A percentile compares a stretch with the other conserved stretches of the same genome.
phyloP scores from a whole-genome alignment of 2,329 filamentous ascomycete genomes.

The Tolypocladium album region DNA sequence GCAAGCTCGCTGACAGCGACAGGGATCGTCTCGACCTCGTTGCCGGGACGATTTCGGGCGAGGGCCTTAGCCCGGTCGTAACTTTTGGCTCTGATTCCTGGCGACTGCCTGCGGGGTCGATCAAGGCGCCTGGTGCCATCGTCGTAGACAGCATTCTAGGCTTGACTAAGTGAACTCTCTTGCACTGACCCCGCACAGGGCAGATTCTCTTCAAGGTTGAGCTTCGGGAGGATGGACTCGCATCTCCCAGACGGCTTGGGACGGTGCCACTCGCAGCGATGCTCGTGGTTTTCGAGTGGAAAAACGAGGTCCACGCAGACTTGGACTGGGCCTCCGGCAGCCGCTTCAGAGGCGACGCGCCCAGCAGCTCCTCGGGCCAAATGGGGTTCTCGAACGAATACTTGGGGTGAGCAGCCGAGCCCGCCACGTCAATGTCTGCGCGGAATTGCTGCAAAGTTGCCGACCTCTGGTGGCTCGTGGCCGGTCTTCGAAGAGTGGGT shows the following conservation, averaged over 20 bases:
- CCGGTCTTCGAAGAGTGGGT: conserved; percentile 58
- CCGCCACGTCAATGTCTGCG: conserved; percentile 15
- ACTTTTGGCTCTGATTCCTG: conserved; percentile 9
- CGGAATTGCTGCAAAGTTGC: conserved; percentile 52
- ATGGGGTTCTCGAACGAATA: conserved; percentile 25
- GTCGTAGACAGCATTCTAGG: conserved; percentile 22
- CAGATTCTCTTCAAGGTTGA: conserved; percentile 16
- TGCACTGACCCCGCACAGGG: conserved; percentile 9
- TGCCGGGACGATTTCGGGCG: conserved; percentile 26
- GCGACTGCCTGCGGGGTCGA: conserved; percentile 13
- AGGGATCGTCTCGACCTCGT: conserved; percentile 40
- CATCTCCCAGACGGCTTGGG: conserved; percentile 14
- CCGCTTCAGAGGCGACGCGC: conserved; percentile 13
- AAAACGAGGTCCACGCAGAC: conserved; percentile 43
- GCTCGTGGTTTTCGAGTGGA: conserved; percentile 32
- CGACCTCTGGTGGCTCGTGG: conserved; percentile 70
- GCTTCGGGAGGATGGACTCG: conserved; percentile 13
- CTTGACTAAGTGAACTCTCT: conserved; percentile 23
- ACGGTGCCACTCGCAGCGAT: conserved; percentile 10
- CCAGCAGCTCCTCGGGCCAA: conserved; percentile 16
- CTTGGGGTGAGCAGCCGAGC: conserved; percentile 13
- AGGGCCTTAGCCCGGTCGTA: conserved; percentile 7
- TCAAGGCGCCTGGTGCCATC: conserved; percentile 10
- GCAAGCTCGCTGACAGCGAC: conserved; percentile 50
- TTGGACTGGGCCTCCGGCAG: conserved; percentile 6